These are phyloP conservation scores for Symbiodinium pilosum DNA, from an alignment of 73 alveolate genomes.

Conservation along the genomic window DNA sequence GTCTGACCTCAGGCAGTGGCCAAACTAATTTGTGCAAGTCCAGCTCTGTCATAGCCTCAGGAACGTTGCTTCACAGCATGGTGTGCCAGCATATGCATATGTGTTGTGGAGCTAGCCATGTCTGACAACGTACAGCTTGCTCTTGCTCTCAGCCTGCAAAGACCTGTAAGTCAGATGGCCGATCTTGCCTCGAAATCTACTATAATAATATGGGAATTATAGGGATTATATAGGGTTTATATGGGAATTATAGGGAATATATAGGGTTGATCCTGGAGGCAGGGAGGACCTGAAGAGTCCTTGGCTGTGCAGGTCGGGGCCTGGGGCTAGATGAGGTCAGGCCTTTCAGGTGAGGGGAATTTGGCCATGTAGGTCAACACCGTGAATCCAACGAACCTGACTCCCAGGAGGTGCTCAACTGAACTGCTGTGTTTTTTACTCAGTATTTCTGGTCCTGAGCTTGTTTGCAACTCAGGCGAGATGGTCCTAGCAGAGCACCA, in stretches of 20 bases:
- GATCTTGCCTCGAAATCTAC: too few relatives aligned
- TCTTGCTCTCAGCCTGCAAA: too few relatives aligned
- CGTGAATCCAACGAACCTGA: constrained; percentile 5
- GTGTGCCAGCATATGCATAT: background rate
- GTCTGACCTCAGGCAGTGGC: background rate
- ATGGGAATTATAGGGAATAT: too few relatives aligned
- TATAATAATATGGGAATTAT: too few relatives aligned
- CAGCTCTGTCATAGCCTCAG: background rate
- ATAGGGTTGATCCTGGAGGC: too few relatives aligned
- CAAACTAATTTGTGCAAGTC: background rate
- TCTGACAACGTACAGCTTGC: too few relatives aligned
- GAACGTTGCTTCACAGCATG: background rate
- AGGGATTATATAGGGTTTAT: too few relatives aligned
- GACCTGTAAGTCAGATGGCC: too few relatives aligned
- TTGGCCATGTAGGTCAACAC: background rate
- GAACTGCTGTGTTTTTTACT: background rate
- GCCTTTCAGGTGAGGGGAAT: too few relatives aligned
- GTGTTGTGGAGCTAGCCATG: too few relatives aligned
- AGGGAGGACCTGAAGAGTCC: background rate
- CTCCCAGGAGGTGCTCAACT: background rate
- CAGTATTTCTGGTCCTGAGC: background rate
- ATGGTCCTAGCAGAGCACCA: background rate
- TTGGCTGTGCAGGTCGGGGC: background rate
- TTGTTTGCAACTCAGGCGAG: background rate
- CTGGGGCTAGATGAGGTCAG: background rate